These are phyloP conservation scores for Arthrobotrys sphaeroides DNA, from an alignment of 2,329 filamentous ascomycete species.

Conservation along the genomic window DNA sequence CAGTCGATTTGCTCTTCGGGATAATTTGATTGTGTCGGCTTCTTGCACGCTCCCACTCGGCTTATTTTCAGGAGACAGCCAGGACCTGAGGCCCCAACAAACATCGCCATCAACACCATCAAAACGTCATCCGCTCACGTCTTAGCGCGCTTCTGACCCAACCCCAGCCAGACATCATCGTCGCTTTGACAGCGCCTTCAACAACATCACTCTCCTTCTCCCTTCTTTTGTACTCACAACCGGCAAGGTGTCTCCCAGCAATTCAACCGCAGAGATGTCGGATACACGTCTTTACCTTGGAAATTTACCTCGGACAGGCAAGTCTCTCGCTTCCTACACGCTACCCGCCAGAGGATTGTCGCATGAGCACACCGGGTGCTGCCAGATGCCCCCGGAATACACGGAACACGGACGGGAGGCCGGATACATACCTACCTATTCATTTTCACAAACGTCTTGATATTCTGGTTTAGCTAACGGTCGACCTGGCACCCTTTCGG, in stretches of 20 bases:
- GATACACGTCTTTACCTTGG: constrained; percentile 95
- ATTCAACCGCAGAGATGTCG: constrained; percentile 63
- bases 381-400: constrained; percentile 20
- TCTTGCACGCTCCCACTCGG: constrained; percentile 20
- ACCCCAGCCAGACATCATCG: constrained; percentile 6
- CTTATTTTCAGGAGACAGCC: constrained; percentile 36
- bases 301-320: constrained; percentile 80
- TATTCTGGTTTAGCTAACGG: constrained; percentile 62
- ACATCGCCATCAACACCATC: constrained; percentile 7
- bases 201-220: background rate
- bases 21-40: constrained; percentile 1
- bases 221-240: background rate
- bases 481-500: constrained; percentile 60
- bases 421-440: background rate
- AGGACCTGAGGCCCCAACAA: background rate
- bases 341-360: constrained; percentile 19
- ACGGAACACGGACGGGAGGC: background rate
- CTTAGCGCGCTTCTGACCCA: constrained; percentile 11
- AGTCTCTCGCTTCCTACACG: constrained; percentile 72
- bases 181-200: constrained; percentile 44
- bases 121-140: constrained; percentile 27
- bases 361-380: constrained; percentile 25
- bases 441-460: background rate
- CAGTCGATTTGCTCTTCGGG: constrained; percentile 16
- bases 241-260: constrained; percentile 22